Conservation (phyloP, 495 filamentous ascomycete genomes). For the Tuber melanosporum region DNA sequence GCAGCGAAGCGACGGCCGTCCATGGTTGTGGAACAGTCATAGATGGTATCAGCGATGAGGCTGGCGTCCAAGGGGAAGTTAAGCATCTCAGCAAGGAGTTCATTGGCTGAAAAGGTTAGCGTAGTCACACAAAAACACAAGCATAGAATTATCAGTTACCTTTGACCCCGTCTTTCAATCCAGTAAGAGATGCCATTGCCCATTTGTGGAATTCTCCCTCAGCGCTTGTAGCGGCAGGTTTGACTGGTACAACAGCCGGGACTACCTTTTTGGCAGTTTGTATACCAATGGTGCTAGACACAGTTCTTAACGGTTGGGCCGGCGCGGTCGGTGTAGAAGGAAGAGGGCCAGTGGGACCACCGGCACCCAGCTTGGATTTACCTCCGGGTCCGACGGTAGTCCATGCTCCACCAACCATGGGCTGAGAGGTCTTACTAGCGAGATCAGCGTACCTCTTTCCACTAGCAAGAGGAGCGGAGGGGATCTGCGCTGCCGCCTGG, state of each 20-base stretch:
- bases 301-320: constrained; percentile 53
- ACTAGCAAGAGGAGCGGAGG: constrained; percentile 48
- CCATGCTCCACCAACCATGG: constrained; percentile 61
- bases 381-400: constrained; percentile 93
- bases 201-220: constrained; percentile 90
- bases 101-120: constrained; percentile 58
- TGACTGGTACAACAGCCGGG: constrained; percentile 37
- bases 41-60: constrained; percentile 83
- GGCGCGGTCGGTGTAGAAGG: constrained; percentile 47
- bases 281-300: constrained; percentile 45
- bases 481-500: constrained; percentile 49
- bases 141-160: constrained; percentile 15
- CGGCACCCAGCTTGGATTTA: constrained; percentile 59
- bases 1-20: constrained; percentile 89
- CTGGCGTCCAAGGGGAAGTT: constrained; percentile 67
- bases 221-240: constrained; percentile 54
- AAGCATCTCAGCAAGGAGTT: constrained; percentile 67
- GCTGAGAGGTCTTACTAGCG: constrained; percentile 65
- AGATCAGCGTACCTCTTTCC: constrained; percentile 95
- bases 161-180: constrained; percentile 46
- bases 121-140: constrained; percentile 7
- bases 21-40: constrained; percentile 73
- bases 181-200: constrained; percentile 65
- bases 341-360: constrained; percentile 54
- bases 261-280: constrained; percentile 41